Base-by-base conservation (phyloP, 768 basidiomycete genomes). In the Psilocybe sp. region DNA sequence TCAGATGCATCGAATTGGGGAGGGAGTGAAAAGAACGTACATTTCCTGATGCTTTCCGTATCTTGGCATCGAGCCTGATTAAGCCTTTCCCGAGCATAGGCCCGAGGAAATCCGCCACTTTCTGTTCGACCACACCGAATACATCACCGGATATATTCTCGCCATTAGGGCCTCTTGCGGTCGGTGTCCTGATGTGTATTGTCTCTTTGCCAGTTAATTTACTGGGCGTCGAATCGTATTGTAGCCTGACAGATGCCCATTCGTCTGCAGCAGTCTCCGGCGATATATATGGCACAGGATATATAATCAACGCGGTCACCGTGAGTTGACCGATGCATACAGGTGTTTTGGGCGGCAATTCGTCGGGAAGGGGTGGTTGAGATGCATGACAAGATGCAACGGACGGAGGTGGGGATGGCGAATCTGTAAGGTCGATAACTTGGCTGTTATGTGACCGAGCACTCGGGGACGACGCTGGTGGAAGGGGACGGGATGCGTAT, bases 61-160 rank as follows among this genome's bases (percentile, higher is more conserved):
- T 80, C 71, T 85, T 86, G 36, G 84, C 86, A 63, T 91, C 90
- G 47, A 92, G 69, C 40, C 88, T 79, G 59, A 92, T 89, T 45
- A 92, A 74, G 46, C 90, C 90, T 57, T 87, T 89, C 13, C 87
- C 85, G 46, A 95, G 71, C 84, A 95, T 86, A 7, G 89, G 89
- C 0, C 89, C 91, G 23, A 95, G 70, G 39, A 81, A 71, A 33
- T 81, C 82, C 5, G 90, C 89, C 28, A 89, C 86, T 60, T 86
- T 91, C 65, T 92, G 90, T 62, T 94, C 92, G 28, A 94, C 80
- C 15, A 95, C 85, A 5, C 79, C 92, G 57, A 95, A 95, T 12
- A 72, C 73, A 44, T 93, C 89, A 2, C 84, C 84, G 5, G 73
- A 62, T 2, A 73, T 61, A 19, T 70, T 62, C 51, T 88, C 85